Conservation (phyloP, 495 filamentous ascomycete species). For the Melanomma pulvis-pyrius region DNA sequence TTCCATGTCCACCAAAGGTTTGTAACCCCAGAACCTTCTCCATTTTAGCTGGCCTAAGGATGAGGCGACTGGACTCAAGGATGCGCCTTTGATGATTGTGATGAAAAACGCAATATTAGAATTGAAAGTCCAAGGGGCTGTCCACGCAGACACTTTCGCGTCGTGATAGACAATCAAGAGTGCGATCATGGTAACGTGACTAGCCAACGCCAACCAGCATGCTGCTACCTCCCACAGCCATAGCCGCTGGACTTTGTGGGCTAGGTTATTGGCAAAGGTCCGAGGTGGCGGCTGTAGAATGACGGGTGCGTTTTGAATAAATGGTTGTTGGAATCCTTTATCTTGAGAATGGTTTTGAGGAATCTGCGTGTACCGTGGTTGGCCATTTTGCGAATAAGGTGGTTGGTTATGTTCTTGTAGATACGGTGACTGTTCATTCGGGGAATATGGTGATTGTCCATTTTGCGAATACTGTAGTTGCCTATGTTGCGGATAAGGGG, state of each 20-base stretch:
- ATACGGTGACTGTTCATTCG: too few species aligned
- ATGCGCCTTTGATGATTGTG: conserved; percentile 17
- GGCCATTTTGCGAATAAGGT: neutral
- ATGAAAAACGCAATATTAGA: conserved; percentile 11
- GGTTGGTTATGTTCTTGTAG: too few species aligned
- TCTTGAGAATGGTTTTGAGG: neutral
- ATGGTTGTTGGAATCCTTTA: conserved; percentile 6
- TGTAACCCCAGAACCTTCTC: conserved; percentile 18
- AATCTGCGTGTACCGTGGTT: neutral
- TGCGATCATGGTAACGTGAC: conserved; percentile 6
- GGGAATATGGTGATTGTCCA: too few species aligned
- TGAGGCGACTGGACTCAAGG: conserved; percentile 9
- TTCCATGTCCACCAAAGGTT: conserved; percentile 11
- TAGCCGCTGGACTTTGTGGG: neutral
- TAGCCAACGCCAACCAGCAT: neutral
- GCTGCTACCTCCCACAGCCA: conserved; percentile 6
- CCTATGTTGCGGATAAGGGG: too few species aligned
- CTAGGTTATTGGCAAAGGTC: neutral
- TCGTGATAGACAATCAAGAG: conserved; percentile 5
- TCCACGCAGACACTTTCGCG: conserved; percentile 10
- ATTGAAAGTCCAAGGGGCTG: conserved; percentile 3
- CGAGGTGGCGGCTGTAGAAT: neutral
- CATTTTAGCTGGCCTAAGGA: conserved; percentile 23
- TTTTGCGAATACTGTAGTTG: too few species aligned
- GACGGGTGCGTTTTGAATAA: neutral